Conservation (phyloP, 805 yeast species). For the Wickerhamomyces subpelliculosus region DNA sequence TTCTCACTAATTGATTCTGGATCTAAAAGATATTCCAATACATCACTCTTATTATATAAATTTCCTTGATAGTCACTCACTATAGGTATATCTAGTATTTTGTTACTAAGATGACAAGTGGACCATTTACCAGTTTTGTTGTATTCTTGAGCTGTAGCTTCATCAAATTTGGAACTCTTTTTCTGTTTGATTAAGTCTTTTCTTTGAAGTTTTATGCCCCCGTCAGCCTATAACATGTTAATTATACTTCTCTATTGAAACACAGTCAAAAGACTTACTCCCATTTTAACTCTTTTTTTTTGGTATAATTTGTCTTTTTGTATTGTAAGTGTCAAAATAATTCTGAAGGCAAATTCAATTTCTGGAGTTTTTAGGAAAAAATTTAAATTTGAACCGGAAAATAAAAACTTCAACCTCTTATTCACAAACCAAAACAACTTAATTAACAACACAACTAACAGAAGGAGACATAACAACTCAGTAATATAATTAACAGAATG, state of each 20-base stretch:
- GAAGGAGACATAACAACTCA: not conserved
- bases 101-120: slow-evolving; percentile 40
- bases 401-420: too few species aligned
- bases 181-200: slow-evolving; percentile 35
- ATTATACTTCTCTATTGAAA: too few species aligned
- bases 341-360: too few species aligned
- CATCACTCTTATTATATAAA: slow-evolving; percentile 55
- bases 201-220: slow-evolving; percentile 63
- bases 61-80: slow-evolving; percentile 66
- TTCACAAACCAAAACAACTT: too few species aligned
- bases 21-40: slow-evolving; percentile 49
- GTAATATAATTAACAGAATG: slow-evolving; percentile 4
- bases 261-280: too few species aligned
- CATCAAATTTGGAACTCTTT: slow-evolving; percentile 12
- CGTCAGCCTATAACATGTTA: slow-evolving; percentile 42
- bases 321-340: too few species aligned
- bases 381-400: too few species aligned
- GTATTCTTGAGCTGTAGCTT: slow-evolving; percentile 13
- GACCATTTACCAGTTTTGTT: slow-evolving; percentile 30
- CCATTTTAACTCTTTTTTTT: too few species aligned
- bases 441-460: too few species aligned
- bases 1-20: slow-evolving; percentile 21
- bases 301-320: too few species aligned
- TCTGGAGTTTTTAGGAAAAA: too few species aligned
- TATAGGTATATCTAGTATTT: slow-evolving; percentile 40